Base-by-base conservation (phyloP, 2,329 filamentous ascomycete species). In the Colletotrichum sp. region DNA sequence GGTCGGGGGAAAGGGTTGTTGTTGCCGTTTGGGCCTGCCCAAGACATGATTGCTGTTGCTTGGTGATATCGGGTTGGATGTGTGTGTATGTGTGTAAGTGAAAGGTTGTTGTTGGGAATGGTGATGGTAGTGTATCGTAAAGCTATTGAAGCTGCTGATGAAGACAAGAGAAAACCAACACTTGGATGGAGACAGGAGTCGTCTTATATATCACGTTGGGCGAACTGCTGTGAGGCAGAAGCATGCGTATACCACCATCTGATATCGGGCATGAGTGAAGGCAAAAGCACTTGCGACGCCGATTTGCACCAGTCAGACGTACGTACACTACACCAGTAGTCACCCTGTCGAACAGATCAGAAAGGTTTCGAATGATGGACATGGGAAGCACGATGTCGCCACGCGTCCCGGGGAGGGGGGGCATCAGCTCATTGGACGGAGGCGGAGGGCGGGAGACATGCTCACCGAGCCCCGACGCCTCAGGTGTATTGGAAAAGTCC, bases 271-370 rank as follows among this genome's bases (percentile, higher is more conserved):
- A 75, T 55, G 28, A 73, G 24, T 13, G 71, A 76, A 75, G 74
- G 74, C 74, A 75, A 76, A 76, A 74, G 21, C 48, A 76, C 71
- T 70, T 75, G 71, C 71, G 74, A 67, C 72, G 71, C 61, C 70
- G 43, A 28, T 21, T 30, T 12, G 64, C 74, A 39, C 74, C 71
- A 76, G 74, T 76, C 74, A 76, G 28, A 55, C 64, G 21, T 61
- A 43, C 52, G 60, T 43, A 60, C 73, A 52, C 65, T 52, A 75
- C 73, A 73, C 73, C 73, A 67, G 43, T 55, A 66, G 39, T 36
- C n/a, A 26, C 60, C 13, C 24, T 30, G 36, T 71, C 71, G 76
- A 77, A 77, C 28, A 34, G 57, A 39, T 43, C 67, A 63, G 76
- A 77, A 77, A 39, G 64, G 67, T 66, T 67, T 77, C 74, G 76